Evolutionary conservation across 2,329 filamentous ascomycete genomes (phyloP).

Genomic region (Calonectria pseudoreteaudii): DNA sequence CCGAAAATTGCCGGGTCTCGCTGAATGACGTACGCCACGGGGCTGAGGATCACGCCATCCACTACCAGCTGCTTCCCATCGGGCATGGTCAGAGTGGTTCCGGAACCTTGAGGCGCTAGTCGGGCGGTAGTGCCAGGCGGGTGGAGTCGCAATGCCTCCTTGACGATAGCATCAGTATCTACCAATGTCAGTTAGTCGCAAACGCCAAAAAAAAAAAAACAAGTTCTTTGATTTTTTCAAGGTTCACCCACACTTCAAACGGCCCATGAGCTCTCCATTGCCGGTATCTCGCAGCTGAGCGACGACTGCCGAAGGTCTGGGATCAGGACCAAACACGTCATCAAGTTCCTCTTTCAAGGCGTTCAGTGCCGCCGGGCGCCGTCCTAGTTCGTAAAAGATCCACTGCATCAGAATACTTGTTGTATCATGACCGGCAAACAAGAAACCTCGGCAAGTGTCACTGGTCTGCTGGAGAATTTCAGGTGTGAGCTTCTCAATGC

Average conservation of each 20-base stretch:
- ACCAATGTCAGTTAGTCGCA: neutral
- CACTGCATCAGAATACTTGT: slow-evolving; percentile 4
- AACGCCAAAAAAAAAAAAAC: too few species aligned
- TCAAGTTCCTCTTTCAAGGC: neutral
- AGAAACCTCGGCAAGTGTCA: neutral
- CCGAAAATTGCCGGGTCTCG: neutral
- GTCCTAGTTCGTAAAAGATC: neutral
- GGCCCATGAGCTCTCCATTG: neutral
- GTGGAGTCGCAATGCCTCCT: slow-evolving; percentile 3
- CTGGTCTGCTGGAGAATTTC: neutral
- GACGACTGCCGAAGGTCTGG: neutral
- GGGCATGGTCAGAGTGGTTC: neutral
- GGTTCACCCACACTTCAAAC: neutral
- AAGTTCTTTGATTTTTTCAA: neutral
- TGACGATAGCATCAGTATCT: neutral
- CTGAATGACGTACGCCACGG: neutral
- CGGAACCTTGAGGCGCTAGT: neutral
- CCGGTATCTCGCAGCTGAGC: neutral
- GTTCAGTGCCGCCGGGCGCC: neutral
- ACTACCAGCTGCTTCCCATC: neutral
- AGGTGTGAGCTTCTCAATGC: neutral
- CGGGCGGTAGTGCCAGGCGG: neutral
- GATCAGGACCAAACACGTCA: neutral
- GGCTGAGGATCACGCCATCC: neutral
- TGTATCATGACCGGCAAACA: neutral